Percentiles rank a stretch among this genome's conserved stretches.
These are phyloP conservation scores for Acephala macrosclerotiorum DNA, from an alignment of 2,329 filamentous ascomycete genomes.

Conservation along the genomic window DNA sequence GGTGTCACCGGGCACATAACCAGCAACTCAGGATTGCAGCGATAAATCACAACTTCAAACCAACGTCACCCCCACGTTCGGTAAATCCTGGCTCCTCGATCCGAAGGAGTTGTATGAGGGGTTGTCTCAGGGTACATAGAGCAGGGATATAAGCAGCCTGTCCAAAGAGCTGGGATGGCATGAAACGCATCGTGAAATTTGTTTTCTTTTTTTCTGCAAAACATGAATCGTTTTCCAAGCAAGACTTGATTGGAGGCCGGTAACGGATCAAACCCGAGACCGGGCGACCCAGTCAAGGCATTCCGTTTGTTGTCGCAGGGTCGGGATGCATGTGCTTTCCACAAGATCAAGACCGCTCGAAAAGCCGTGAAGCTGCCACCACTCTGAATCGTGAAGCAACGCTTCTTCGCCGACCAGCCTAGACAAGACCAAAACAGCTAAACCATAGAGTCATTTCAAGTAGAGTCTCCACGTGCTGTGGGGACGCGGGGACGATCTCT, in stretches of 20 bases:
- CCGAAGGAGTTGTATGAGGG: background rate
- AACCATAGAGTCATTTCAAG: background rate
- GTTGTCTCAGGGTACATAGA: background rate
- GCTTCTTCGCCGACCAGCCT: background rate
- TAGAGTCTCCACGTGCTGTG: background rate
- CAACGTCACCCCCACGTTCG: background rate
- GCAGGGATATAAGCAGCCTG: constrained; percentile 1
- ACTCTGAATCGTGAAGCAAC: background rate
- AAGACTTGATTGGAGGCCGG: background rate
- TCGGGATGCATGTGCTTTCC: background rate
- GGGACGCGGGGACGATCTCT: background rate
- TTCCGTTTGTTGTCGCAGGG: background rate
- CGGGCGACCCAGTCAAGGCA: constrained; percentile 4
- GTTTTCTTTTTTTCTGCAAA: background rate
- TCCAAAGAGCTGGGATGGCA: constrained; percentile 6
- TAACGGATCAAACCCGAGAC: background rate
- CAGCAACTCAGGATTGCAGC: background rate
- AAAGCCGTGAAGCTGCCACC: background rate
- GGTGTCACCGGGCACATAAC: background rate
- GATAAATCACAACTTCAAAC: background rate
- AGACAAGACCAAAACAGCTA: background rate
- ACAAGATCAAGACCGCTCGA: background rate
- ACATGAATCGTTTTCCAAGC: constrained; percentile 1
- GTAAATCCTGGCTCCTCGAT: background rate
- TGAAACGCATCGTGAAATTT: constrained; percentile 10